phyloP scores from a whole-genome alignment of 768 basidiomycete species.

The Boletus coccyginus region DNA sequence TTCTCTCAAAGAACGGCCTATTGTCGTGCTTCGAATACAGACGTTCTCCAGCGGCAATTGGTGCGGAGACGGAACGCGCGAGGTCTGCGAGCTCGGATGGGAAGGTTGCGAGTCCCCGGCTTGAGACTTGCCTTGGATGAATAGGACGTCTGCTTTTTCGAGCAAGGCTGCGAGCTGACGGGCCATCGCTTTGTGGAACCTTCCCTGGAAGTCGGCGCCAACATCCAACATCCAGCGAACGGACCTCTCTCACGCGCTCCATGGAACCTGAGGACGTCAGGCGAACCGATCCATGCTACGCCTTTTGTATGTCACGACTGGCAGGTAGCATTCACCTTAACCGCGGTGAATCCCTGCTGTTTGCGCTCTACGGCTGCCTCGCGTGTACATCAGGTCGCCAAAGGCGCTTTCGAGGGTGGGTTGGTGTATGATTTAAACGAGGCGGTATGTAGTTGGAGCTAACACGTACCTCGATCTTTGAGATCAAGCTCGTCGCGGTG shows the following conservation, averaged over 20 bases:
- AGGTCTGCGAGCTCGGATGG: slow-evolving; percentile 62
- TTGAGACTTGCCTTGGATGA: slow-evolving; percentile 40
- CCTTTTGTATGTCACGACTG: slow-evolving; percentile 21
- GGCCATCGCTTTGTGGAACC: slow-evolving; percentile 67
- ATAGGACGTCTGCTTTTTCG: slow-evolving; percentile 57
- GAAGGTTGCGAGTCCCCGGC: slow-evolving; percentile 37
- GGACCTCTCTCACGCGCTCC: slow-evolving; percentile 50
- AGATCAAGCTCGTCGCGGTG: neutral
- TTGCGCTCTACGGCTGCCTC: slow-evolving; percentile 52
- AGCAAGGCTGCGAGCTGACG: slow-evolving; percentile 62
- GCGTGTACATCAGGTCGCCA: slow-evolving; percentile 36
- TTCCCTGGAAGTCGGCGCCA: slow-evolving; percentile 68
- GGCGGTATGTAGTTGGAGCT: too few relatives aligned
- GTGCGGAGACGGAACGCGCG: slow-evolving; percentile 50
- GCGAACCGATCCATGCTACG: slow-evolving; percentile 62
- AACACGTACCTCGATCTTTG: too few relatives aligned
- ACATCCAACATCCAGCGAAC: slow-evolving; percentile 56
- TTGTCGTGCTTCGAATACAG: slow-evolving; percentile 62
- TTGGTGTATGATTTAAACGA: neutral
- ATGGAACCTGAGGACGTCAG: slow-evolving; percentile 47
- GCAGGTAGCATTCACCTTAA: slow-evolving; percentile 73
- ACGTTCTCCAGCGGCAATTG: slow-evolving; percentile 64
- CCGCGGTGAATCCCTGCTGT: slow-evolving; percentile 62
- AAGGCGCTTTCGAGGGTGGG: slow-evolving; percentile 69
- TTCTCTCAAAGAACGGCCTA: slow-evolving; percentile 60